phyloP scores from a whole-genome alignment of 495 filamentous ascomycete genomes.

The Lasiosphaeriaceae sp. region DNA sequence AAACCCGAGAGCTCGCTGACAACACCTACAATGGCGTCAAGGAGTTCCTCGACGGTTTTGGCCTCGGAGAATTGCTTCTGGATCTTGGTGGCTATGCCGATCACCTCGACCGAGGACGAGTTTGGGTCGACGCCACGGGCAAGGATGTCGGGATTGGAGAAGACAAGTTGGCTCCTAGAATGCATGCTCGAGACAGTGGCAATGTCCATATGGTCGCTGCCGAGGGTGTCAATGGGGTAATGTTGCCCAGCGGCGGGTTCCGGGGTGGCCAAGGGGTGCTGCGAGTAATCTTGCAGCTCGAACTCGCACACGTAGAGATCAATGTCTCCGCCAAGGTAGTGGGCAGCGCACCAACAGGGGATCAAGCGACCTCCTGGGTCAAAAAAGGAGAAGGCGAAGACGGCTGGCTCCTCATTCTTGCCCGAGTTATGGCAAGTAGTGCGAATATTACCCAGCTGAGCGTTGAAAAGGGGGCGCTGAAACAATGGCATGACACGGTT shows the following conservation, averaged over 20 bases:
- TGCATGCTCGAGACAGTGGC: conserved; percentile 22
- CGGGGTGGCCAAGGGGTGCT: conserved; percentile 14
- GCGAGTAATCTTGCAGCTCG: conserved; percentile 22
- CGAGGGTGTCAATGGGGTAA: conserved; percentile 20
- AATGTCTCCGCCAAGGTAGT: conserved; percentile 15
- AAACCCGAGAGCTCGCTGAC: conserved; percentile 21
- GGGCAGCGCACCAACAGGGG: conserved; percentile 24
- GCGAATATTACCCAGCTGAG: conserved; percentile 14
- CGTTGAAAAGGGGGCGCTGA: conserved; percentile 17
- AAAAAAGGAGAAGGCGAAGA: conserved; percentile 21
- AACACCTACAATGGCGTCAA: conserved; percentile 18
- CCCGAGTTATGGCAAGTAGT: conserved; percentile 5
- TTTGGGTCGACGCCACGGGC: conserved; percentile 3
- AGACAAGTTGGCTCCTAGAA: conserved; percentile 18
- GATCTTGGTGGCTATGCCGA: conserved; percentile 20
- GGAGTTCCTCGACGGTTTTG: conserved; percentile 6
- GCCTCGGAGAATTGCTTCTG: conserved; percentile 20
- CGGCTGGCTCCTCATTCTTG: conserved; percentile 17
- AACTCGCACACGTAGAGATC: conserved; percentile 26
- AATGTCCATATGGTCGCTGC: conserved; percentile 22
- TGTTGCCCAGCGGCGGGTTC: not conserved
- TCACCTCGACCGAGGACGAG: conserved; percentile 16
- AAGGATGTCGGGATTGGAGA: conserved; percentile 2
- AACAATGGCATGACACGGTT: conserved; percentile 19
- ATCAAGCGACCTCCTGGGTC: conserved; percentile 17